Evolutionary conservation across 805 yeast species (phyloP), one percentile per base, ranked within the genome.

Genomic region (Cyberlindnera suaveolens): DNA sequence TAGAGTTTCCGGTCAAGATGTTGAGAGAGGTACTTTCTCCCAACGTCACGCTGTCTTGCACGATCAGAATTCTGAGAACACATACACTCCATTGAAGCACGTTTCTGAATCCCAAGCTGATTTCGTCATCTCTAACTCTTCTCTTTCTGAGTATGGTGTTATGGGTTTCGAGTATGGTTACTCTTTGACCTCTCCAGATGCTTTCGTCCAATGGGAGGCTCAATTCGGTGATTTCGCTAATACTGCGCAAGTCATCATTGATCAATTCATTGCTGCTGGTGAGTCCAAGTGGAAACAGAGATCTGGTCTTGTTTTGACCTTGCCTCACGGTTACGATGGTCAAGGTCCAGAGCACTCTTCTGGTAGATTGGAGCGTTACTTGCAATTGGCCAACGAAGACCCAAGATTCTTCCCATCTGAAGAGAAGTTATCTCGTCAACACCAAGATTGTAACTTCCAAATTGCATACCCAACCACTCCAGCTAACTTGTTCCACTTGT

Each of bases 271-370:
- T 62, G 85, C 97, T 36, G 87, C 90, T 63, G 99, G 95, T 66
- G 99, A 93, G 73, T 79, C 90, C 54, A 93, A 93, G 73, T 93
- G 99, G 99, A 85, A 87, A 66, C 99, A 93, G 77, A 85, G 99
- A 71, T 87, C 96, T 13, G 99, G 99, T 65, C 64, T 93, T 47
- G 96, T 93, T 32, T 71, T 93, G 56, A 87, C 97, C 4, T 77
- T 93, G 68, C 99, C 99, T 45, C 99, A 93, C 66, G 99, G 99
- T 72, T 93, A 90, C 67, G 99, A 93, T 66, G 99, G 99, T 54
- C 99, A 93, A 74, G 99, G 99, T 61, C 98, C 99, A 53, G 99
- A 93, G 74, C 99, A 93, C 71, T 93, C 99, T 23, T 86, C 96
- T 44, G 98, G 96, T 60, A 84, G 98, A 77, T 69, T 93, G 43